Percentiles rank a stretch among this genome's conserved stretches.
phyloP scores from a whole-genome alignment of 2,329 filamentous ascomycete species.

The Aspergillus unguis region DNA sequence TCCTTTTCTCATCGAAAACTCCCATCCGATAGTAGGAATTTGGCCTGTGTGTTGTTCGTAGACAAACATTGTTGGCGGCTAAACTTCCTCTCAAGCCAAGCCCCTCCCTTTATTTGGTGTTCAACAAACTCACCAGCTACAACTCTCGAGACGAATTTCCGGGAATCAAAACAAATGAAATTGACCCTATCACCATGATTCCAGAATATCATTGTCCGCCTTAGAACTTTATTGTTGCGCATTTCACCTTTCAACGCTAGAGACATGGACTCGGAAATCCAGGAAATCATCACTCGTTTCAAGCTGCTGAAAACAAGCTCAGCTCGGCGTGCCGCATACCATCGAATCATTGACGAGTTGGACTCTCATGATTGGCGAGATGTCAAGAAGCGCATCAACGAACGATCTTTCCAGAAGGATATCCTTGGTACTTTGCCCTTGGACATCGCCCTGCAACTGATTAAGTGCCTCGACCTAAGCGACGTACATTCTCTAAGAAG shows the following conservation, averaged over 20 bases:
- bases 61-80: too few relatives aligned
- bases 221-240: not conserved
- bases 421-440: conserved; percentile 32
- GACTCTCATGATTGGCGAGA: conserved; percentile 31
- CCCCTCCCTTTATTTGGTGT: too few relatives aligned
- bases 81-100: too few relatives aligned
- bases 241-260: not conserved
- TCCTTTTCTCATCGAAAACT: not conserved
- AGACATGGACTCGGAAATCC: conserved; percentile 8
- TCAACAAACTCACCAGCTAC: too few relatives aligned
- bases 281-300: conserved; percentile 22
- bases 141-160: too few relatives aligned
- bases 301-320: conserved; percentile 18
- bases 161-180: too few relatives aligned
- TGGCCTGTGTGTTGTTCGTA: too few relatives aligned
- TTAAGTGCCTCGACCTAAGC: conserved; percentile 23
- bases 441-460: conserved; percentile 31
- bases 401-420: conserved; percentile 29
- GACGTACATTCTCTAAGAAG: conserved; percentile 30
- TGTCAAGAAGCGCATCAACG: conserved; percentile 20
- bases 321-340: conserved; percentile 22
- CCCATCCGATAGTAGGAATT: too few relatives aligned
- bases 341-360: conserved; percentile 28
- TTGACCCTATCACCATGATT: too few relatives aligned
- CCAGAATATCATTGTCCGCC: not conserved